Base-by-base conservation (phyloP, 2,329 filamentous ascomycete genomes). In the Clonostachys byssicola region DNA sequence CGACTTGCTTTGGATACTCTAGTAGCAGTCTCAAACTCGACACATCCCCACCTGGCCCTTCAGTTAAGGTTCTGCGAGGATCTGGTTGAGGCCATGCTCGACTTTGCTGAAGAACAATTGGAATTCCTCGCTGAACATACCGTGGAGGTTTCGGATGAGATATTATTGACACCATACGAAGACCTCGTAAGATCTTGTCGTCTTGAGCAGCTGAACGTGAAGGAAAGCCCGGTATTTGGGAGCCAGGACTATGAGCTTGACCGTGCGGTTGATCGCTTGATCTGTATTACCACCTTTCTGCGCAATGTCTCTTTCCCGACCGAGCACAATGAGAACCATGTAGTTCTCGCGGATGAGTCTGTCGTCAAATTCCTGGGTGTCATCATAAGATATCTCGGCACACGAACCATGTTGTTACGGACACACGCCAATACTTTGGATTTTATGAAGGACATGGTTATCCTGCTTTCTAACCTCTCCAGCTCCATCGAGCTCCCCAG, bases 401-500 rank as follows among this genome's bases (percentile, higher is more conserved):
- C 92, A 5, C 86, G 91, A 13, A 90, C 90, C 56, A 89, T 92
- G 77, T 78, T 97, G 33, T 71, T 97, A 40, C 83, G 90, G 38
- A 89, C 85, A 5, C 80, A 94, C 54, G 76, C 80, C 59, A 96
- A 96, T 66, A 94, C 88, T 1, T 73, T 96, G 54, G 94, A 99
- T 65, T 92, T 97, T 58, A 95, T 96, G 89, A 99, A 99, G 68
- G 94, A 99, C 64, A 75, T 91, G 33, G 82, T 97, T 49, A 86
- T 90, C 14, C 83, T 95, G 54, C 74, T 99, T 47, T 96, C 92
- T 48, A 97, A 99, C 64, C 82, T 95, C 43, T 85, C 91, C 8
- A 83, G 88, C 42, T 80, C 82, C 10, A 80, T 97, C 45, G 86
- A 92, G 60, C 74, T 99, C 38, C 87, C 91, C 2, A 86, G 86